Base-by-base conservation (phyloP, 805 yeast genomes). In the Barnettozyma vustinii region DNA sequence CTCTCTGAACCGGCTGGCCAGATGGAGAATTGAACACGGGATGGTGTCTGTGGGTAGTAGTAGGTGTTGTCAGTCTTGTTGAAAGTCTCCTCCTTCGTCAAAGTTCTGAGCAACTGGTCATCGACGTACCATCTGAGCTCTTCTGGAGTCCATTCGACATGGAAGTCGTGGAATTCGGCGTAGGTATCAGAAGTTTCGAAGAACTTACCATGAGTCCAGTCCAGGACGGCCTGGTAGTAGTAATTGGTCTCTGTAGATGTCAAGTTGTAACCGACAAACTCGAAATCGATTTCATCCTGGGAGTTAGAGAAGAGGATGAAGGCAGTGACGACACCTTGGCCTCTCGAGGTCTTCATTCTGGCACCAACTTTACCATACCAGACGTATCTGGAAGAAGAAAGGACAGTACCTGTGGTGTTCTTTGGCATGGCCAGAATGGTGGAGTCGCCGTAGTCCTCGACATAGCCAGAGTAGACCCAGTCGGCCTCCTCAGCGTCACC, bases 281-380 rank as follows among this genome's bases (percentile, higher is more conserved):
- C 97, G 62, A 69, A 82, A 76, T 91, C 97, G 59, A 90, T 77
- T 75, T 91, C 97, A 72, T 90, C 97, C 73, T 87, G 81, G 39
- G 84, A 88, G 63, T 87, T 86, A 8, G 96, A 87, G 67, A 80
- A 84, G 46, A 88, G 65, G 66, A 90, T 88, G 60, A 83, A 80
- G 27, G 96, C 91, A 15, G 95, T 76, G 50, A 90, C 91, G 35
- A 90, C 96, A 74, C 97, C 97, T 9, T 68, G 73, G 36, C 75
- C 76, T 61, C 80, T 87, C 1, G 96, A 85, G 0, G 92, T 72
- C 70, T 84, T 89, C 60, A 89, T 60, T 44, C 71, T 76, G 44
- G 84, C 83, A 30, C 82, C 70, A 30, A 88, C 75, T 63, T 82
- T 86, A 47, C 97, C 97, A 68, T 86, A 90, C 96, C 96, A 91